Conservation (phyloP, 768 basidiomycete genomes). For the Hericium rajendrae region DNA sequence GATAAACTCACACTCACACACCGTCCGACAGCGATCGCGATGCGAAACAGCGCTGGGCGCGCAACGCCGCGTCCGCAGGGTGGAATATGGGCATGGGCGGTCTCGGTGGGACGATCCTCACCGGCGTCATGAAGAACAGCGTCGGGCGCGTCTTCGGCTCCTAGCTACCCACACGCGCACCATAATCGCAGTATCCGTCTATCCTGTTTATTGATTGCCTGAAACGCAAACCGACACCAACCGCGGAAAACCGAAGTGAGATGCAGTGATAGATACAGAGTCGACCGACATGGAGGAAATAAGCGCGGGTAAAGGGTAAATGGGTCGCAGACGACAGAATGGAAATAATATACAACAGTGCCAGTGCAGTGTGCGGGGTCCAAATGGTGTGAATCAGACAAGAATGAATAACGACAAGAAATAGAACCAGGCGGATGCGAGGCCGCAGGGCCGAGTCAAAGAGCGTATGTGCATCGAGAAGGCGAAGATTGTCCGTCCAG, state of each 20-base stretch:
- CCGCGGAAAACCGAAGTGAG: background rate
- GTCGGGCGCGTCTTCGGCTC: slow-evolving; percentile 69
- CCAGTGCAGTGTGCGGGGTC: slow-evolving; percentile 13
- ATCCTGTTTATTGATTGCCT: slow-evolving; percentile 1
- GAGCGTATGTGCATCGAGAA: slow-evolving; percentile 11
- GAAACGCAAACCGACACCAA: background rate
- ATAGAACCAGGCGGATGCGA: slow-evolving; percentile 1
- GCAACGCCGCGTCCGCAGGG: slow-evolving; percentile 52
- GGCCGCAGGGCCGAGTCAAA: background rate
- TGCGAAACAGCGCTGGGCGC: slow-evolving; percentile 88
- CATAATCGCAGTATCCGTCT: background rate
- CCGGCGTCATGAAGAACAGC: slow-evolving; percentile 73
- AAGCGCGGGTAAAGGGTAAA: slow-evolving; percentile 1
- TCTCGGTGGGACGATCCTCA: slow-evolving; percentile 75
- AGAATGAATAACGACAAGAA: slow-evolving; percentile 22
- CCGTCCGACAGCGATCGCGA: slow-evolving; percentile 62
- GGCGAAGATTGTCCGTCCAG: slow-evolving; percentile 4
- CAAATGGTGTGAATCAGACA: slow-evolving; percentile 12
- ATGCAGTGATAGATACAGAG: slow-evolving; percentile 4
- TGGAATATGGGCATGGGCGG: slow-evolving; percentile 74
- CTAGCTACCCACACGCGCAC: no score
- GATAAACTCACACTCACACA: background rate
- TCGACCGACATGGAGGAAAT: slow-evolving; percentile 4
- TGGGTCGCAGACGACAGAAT: background rate
- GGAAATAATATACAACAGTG: slow-evolving; percentile 9